phyloP scores from a whole-genome alignment of 306 rosid genomes.

The Cucurbita pepo region DNA sequence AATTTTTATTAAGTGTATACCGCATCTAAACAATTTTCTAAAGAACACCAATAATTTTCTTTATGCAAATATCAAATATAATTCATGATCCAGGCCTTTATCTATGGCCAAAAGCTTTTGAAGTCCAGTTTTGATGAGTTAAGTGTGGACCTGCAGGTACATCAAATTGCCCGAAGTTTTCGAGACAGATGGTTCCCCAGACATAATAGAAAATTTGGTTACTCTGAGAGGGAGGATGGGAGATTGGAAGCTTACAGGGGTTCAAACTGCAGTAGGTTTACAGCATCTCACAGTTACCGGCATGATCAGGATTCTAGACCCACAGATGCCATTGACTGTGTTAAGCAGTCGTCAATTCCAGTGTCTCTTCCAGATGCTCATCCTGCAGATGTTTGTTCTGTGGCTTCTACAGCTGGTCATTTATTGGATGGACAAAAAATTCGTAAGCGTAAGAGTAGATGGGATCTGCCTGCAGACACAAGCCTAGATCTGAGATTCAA shows the following conservation, averaged over 20 bases:
- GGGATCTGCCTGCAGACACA: slow-evolving; percentile 88
- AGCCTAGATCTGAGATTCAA: slow-evolving; percentile 18
- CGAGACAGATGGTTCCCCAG: slow-evolving; percentile 88
- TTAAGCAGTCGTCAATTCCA: slow-evolving; percentile 30
- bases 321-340: slow-evolving; percentile 41
- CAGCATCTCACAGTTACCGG: slow-evolving; percentile 28
- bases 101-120: background rate
- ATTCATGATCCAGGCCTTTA: background rate
- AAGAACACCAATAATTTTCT: background rate
- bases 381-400: slow-evolving; percentile 36
- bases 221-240: slow-evolving; percentile 49
- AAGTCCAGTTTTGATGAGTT: slow-evolving; percentile 4
- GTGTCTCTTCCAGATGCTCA: slow-evolving; percentile 24
- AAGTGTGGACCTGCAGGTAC: slow-evolving; percentile 47
- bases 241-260: slow-evolving; percentile 46
- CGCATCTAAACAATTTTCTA: background rate
- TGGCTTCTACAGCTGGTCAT: slow-evolving; percentile 19
- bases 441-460: slow-evolving; percentile 91
- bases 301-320: slow-evolving; percentile 53
- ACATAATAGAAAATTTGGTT: slow-evolving; percentile 33
- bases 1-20: background rate
- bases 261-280: slow-evolving; percentile 37
- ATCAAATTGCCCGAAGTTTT: slow-evolving; percentile 91
- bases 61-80: background rate
- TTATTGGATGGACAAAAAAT: slow-evolving; percentile 24